A percentile compares a stretch with the other conserved stretches of the same genome.
phyloP scores from a whole-genome alignment of 495 filamentous ascomycete genomes.

The Tuber brumale region DNA sequence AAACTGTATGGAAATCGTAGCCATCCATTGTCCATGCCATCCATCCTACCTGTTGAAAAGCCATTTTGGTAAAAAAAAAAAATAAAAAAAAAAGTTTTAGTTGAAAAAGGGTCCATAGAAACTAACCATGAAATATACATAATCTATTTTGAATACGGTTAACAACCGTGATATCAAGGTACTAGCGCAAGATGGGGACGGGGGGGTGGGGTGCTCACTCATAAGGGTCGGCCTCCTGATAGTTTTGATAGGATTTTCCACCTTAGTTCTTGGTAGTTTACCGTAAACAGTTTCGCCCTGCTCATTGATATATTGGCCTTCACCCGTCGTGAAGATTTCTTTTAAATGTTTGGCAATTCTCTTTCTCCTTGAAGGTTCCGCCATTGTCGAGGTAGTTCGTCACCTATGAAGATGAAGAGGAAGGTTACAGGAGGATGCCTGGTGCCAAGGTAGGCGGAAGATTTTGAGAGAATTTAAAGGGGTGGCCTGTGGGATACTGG shows the following conservation, averaged over 20 bases:
- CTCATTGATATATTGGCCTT: constrained; percentile 39
- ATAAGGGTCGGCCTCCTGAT: constrained; percentile 36
- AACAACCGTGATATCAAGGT: background rate
- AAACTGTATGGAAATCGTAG: constrained; percentile 66
- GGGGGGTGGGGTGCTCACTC: constrained; percentile 16
- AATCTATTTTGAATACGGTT: constrained; percentile 19
- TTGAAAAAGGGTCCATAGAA: background rate
- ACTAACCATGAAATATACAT: constrained; percentile 41
- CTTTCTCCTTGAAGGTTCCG: constrained; percentile 14
- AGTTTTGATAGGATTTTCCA: constrained; percentile 40
- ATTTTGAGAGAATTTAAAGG: background rate
- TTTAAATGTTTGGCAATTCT: constrained; percentile 35
- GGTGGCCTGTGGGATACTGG: background rate
- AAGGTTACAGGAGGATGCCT: background rate
- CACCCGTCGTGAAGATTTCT: constrained; percentile 39
- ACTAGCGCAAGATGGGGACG: too few relatives aligned
- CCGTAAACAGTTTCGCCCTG: constrained; percentile 38
- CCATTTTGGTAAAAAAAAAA: background rate
- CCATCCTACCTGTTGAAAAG: constrained; percentile 21
- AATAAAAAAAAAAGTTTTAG: too few relatives aligned
- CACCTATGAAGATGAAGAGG: background rate
- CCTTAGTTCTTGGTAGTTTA: constrained; percentile 36
- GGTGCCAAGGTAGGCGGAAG: background rate
- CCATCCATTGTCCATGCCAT: constrained; percentile 44
- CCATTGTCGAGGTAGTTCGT: constrained; percentile 16